These are phyloP conservation scores for Naganishia kalamii DNA, from an alignment of 768 basidiomycete species.

Conservation along the genomic window DNA sequence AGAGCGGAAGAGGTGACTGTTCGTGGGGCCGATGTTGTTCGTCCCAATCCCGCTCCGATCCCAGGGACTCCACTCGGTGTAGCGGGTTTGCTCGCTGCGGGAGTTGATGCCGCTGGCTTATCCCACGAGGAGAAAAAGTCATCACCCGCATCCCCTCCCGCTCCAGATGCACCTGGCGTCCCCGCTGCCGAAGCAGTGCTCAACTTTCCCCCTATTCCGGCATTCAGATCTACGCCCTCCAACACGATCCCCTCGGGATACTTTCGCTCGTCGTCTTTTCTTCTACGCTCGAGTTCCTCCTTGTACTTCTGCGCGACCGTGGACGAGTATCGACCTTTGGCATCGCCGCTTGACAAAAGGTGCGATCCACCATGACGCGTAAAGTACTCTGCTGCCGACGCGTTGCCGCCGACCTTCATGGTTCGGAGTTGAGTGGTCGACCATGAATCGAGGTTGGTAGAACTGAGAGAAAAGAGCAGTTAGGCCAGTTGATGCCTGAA, in stretches of 20 bases:
- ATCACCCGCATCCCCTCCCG: slow-evolving; percentile 51
- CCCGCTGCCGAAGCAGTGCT: slow-evolving; percentile 38
- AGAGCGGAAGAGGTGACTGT: slow-evolving; percentile 49
- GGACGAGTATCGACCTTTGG: slow-evolving; percentile 83
- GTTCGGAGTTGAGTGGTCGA: slow-evolving; percentile 79
- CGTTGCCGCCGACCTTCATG: slow-evolving; percentile 95
- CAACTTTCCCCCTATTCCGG: slow-evolving; percentile 45
- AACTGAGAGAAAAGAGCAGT: slow-evolving; percentile 52
- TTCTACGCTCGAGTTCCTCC: slow-evolving; percentile 75
- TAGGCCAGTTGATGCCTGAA: neutral
- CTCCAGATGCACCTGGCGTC: slow-evolving; percentile 32
- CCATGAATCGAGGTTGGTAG: slow-evolving; percentile 95
- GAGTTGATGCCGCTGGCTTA: slow-evolving; percentile 46
- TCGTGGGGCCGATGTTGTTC: slow-evolving; percentile 41
- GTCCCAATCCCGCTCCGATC: slow-evolving; percentile 26
- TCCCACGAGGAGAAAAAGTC: slow-evolving; percentile 98
- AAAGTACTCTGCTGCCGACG: slow-evolving; percentile 78
- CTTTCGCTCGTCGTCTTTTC: slow-evolving; percentile 67
- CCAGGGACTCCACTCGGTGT: slow-evolving; percentile 50
- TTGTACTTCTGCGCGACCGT: slow-evolving; percentile 81
- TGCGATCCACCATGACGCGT: slow-evolving; percentile 72
- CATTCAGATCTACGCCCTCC: slow-evolving; percentile 63
- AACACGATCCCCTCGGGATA: slow-evolving; percentile 69
- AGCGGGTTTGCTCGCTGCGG: slow-evolving; percentile 48
- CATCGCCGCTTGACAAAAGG: slow-evolving; percentile 64